phyloP scores from a whole-genome alignment of 208 protist genomes.

The Wallacemonas sp. region DNA sequence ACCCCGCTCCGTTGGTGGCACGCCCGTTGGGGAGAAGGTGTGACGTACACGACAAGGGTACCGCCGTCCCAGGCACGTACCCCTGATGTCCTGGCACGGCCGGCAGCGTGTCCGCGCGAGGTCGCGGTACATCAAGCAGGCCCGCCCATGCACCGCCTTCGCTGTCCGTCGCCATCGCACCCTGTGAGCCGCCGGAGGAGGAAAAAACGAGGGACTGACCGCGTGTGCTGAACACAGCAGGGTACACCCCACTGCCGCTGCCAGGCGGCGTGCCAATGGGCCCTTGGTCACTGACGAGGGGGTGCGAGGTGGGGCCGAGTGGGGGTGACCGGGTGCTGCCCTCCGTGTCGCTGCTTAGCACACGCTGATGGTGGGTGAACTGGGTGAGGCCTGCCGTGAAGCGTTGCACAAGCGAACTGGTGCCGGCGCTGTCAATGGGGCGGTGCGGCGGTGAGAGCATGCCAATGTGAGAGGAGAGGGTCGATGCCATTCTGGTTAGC shows the following conservation, averaged over 20 bases:
- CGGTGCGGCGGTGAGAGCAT: too few species aligned
- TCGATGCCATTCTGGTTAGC: background rate
- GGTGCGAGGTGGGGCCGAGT: background rate
- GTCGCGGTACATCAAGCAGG: background rate
- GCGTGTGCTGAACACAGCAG: too few species aligned
- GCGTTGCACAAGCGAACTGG: background rate
- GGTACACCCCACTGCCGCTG: too few species aligned
- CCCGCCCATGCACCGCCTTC: constrained; percentile 5
- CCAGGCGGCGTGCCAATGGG: too few species aligned
- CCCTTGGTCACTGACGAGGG: background rate
- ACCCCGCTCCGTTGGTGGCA: background rate
- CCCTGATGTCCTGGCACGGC: background rate
- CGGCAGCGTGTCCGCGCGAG: constrained; percentile 2
- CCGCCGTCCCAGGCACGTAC: background rate
- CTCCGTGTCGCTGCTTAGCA: background rate
- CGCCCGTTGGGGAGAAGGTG: background rate
- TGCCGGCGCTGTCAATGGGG: background rate
- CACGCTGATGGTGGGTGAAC: constrained; percentile 9
- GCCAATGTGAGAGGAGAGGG: background rate
- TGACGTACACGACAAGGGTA: background rate
- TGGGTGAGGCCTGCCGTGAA: constrained; percentile 7
- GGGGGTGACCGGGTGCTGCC: constrained; percentile 1
- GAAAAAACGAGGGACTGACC: constrained; percentile 5
- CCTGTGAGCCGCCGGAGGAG: background rate
- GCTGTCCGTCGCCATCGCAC: background rate